Base-by-base conservation (phyloP, 768 basidiomycete genomes). In the Lactarius indigo region DNA sequence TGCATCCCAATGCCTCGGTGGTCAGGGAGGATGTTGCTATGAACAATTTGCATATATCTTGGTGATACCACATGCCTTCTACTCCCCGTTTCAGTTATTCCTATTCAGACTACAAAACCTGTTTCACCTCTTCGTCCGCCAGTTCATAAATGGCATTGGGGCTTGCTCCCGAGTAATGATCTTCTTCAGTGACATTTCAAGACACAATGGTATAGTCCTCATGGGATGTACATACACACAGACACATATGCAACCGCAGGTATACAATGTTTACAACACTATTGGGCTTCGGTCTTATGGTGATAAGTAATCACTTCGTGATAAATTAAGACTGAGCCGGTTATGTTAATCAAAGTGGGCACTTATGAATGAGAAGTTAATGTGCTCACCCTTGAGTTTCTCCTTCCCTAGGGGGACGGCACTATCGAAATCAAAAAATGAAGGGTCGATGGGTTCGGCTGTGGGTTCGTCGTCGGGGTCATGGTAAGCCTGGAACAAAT, bases 1-100 rank as follows among this genome's bases (percentile, higher is more conserved):
- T 93, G 93, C 72, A 86, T 96, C 50, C 86, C 93, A 6, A 93
- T 97, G 82, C 96, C 96, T 1, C 79, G 96, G 66, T 95, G 93
- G 92, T 82, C 88, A 17, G 91, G 90, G 39, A 82, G 87, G 74
- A 89, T 91, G 87, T 68, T 89, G 59, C 74, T 92, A 69, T 92
- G 75, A 76, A 26, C 44, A 44, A 20, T 28, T 10, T 13, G 30
- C 13, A 20, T 42, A 13, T 47, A 59, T n/a, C 18, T 7, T 17
- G 37, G 37, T 39, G 37, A 17, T 39, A 39, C 37, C 50, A 26
- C 23, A 23, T 6, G 26, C 26, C 5, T 6, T 44, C 42, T 50
- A 23, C 23, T 47, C 44, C 47, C 23, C 13, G 26, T n/a, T 50
- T 50, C 23, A 50, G 9, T 52, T 15, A 13, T 26, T 52, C 13